These are phyloP conservation scores for Ehretia macrophylla DNA, from an alignment of 257 asterid species.

Conservation along the genomic window DNA sequence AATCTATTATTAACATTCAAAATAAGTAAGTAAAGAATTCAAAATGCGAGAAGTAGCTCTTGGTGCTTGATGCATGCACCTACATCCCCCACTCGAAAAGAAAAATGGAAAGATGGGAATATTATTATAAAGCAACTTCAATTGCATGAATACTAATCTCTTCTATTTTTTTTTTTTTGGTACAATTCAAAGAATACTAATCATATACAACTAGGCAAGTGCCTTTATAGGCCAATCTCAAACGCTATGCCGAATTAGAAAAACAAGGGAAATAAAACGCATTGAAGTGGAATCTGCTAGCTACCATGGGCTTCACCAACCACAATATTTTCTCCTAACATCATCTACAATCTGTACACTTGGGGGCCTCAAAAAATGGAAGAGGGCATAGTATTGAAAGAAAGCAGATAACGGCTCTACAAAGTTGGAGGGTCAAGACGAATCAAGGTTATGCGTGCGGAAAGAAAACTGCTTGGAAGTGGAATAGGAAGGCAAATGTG, in stretches of 20 bases:
- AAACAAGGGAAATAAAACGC: not conserved
- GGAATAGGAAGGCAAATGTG: conserved; percentile 23
- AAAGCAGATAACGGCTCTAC: conserved; percentile 13
- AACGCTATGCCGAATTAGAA: not conserved
- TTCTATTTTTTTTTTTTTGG: no score
- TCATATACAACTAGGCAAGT: no score
- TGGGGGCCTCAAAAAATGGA: conserved; percentile 11
- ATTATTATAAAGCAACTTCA: no score
- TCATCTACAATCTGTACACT: conserved; percentile 31
- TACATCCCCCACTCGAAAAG: no score
- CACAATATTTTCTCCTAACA: conserved; percentile 12
- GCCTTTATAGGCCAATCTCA: no score
- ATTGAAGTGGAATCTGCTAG: not conserved
- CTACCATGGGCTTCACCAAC: conserved; percentile 5
- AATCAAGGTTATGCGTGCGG: conserved; percentile 18
- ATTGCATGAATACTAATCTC: no score
- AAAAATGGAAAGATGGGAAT: no score
- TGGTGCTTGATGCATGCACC: no score
- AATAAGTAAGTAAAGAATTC: no score
- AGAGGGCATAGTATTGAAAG: conserved; percentile 6
- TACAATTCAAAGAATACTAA: no score
- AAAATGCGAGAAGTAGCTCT: no score
- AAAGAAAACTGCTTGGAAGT: conserved; percentile 19
- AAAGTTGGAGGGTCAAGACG: conserved; percentile 13
- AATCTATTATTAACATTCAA: no score